Conservation (phyloP, 1,284 basidiomycete species). For the Flammula alnicola region DNA sequence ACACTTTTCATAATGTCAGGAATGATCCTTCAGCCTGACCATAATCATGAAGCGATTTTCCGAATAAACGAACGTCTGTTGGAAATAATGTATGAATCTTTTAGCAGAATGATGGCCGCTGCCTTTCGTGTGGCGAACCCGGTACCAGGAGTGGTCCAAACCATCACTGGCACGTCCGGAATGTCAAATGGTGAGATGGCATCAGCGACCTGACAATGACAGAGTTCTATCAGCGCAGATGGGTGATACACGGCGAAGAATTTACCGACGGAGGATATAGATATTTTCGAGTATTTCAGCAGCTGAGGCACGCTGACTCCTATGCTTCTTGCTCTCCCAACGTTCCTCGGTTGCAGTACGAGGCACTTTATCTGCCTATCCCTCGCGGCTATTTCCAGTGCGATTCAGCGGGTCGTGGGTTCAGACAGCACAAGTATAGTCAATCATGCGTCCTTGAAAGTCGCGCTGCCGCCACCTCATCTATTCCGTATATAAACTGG, state of each 20-base stretch:
- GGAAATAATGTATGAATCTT: slow-evolving; percentile 6
- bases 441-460: too few species aligned
- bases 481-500: too few species aligned
- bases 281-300: neutral
- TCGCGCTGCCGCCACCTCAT: too few species aligned
- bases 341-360: neutral
- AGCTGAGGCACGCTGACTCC: neutral
- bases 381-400: too few species aligned
- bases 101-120: slow-evolving; percentile 13
- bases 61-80: too few species aligned
- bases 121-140: slow-evolving; percentile 1
- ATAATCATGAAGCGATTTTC: too few species aligned
- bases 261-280: slow-evolving; percentile 8
- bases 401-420: too few species aligned
- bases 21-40: too few species aligned
- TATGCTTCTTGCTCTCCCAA: neutral
- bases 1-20: too few species aligned
- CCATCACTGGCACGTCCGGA: slow-evolving; percentile 5
- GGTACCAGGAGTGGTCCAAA: neutral
- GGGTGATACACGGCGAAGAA: slow-evolving; percentile 10
- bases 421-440: too few species aligned
- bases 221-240: slow-evolving; percentile 20
- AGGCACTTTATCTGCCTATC: too few species aligned
- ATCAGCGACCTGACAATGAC: slow-evolving; percentile 17
- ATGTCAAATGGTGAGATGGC: slow-evolving; percentile 16